Evolutionary conservation across 1,284 basidiomycete species (phyloP), one percentile per base, ranked within the genome.

Genomic region (Naganishia albida): DNA sequence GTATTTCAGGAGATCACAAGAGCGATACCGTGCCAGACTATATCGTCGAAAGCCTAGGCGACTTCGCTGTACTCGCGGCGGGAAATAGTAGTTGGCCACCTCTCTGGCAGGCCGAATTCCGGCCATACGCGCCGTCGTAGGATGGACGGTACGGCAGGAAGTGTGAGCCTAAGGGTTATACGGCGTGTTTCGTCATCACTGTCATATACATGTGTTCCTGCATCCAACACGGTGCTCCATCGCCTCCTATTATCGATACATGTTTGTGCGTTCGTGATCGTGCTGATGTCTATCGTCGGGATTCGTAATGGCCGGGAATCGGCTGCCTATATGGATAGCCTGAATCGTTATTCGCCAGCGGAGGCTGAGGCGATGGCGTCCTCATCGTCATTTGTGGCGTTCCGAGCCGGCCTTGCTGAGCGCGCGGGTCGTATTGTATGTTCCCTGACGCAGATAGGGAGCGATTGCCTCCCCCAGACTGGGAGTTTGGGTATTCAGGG

Each of bases 1-100:
- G 91, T 57, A 83, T 93, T 63, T 83, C 83, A 62, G 89, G 88
- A n/a, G 84, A 87, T 4, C 82, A 85, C 50, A 82, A 88, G 40
- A 88, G 87, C 39, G 67, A 71, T n/a, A 87, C 87, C 54, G 81
- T 90, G 8, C 91, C 92, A 18, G 85, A 88, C 77, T 92, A 86
- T 75, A 84, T 93, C 67, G 87, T 89, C 23, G 72, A 83, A 63
- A 88, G 88, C 7, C 84, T 94, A 68, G 90, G 88, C 40, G 90
- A 93, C 79, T 79, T 94, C 46, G 74, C 78, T 0, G 73, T 75
- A 4, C 64, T 79, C 15, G 76, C 72, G 0, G 67, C 69, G 4
- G 26, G 44, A 23, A 56, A 12, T 42, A 15, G 18, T 7, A 54
- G 52, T 10, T n/a, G n/a, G n/a, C n/a, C n/a, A n/a, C n/a, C n/a